Evolutionary conservation across 176 grass and related monocot genomes (phyloP).

Genomic region (Bolboschoenus planiculmis): DNA sequence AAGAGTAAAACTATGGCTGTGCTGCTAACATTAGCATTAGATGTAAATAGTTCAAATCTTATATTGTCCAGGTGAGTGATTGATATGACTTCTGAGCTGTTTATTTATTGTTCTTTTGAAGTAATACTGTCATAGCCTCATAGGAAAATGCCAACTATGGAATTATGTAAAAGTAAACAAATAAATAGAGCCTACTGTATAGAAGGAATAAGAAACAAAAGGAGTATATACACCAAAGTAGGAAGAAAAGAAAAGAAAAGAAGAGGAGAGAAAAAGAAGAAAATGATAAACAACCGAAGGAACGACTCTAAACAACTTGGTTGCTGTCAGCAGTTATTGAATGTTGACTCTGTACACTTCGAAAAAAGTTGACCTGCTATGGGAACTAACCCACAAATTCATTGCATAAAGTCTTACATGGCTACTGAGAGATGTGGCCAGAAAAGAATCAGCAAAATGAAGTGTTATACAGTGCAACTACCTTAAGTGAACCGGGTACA

Average conservation of each 20-base stretch:
- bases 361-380: too few species aligned
- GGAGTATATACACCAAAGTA: too few species aligned
- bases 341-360: neutral
- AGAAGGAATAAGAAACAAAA: neutral
- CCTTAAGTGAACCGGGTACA: too few species aligned
- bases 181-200: neutral
- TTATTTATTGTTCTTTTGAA: neutral
- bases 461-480: too few species aligned
- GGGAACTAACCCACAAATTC: too few species aligned
- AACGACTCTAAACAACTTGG: neutral
- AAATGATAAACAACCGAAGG: neutral
- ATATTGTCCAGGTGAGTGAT: neutral
- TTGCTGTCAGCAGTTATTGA: too few species aligned
- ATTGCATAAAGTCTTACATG: neutral
- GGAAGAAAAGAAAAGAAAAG: too few species aligned
- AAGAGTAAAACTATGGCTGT: neutral
- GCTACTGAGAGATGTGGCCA: neutral
- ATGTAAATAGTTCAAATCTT: neutral
- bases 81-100: neutral
- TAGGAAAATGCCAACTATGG: neutral
- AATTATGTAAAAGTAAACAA: neutral
- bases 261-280: neutral
- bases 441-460: too few species aligned
- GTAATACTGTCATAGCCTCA: neutral
- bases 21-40: neutral